Conservation (phyloP, 2,329 filamentous ascomycete genomes). For the Mycosphaerella sp. region DNA sequence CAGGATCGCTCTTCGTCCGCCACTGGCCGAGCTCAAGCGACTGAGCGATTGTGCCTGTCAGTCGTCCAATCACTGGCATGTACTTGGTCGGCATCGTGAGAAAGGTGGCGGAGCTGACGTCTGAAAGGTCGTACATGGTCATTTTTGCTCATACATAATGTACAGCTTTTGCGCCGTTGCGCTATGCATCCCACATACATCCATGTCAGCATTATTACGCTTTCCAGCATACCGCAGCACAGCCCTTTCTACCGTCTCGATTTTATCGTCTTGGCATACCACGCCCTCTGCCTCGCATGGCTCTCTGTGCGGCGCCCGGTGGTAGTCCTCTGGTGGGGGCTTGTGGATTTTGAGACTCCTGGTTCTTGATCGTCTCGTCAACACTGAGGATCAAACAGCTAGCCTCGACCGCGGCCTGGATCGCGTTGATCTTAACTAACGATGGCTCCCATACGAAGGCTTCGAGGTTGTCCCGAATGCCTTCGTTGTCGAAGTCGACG, state of each 20-base stretch:
- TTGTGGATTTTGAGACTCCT: slow-evolving; percentile 82
- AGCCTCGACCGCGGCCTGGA: slow-evolving; percentile 92
- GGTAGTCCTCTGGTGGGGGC: slow-evolving; percentile 64
- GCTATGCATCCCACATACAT: slow-evolving; percentile 7
- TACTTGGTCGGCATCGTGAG: too few species aligned
- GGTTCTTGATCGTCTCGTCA: slow-evolving; percentile 96
- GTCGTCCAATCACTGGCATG: too few species aligned
- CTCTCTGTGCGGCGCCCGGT: slow-evolving; percentile 72
- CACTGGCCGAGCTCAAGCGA: too few species aligned
- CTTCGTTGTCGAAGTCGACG: slow-evolving; percentile 90
- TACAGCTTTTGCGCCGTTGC: slow-evolving; percentile 8
- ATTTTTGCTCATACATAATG: background rate
- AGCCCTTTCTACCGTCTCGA: background rate
- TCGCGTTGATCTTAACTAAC: slow-evolving; percentile 92
- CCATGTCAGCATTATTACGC: background rate
- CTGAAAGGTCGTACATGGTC: background rate
- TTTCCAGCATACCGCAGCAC: background rate
- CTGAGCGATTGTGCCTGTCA: too few species aligned
- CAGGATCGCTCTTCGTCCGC: too few species aligned
- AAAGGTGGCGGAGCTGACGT: background rate
- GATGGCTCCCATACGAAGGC: slow-evolving; percentile 97
- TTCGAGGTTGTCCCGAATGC: slow-evolving; percentile 88
- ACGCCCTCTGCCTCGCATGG: slow-evolving; percentile 74
- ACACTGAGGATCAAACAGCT: slow-evolving; percentile 92
- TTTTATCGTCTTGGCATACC: slow-evolving; percentile 62